Percentiles rank a stretch among this genome's conserved stretches.
Evolutionary conservation across 257 asterid genomes (phyloP).

Genomic region (Plectranthus barbatus): DNA sequence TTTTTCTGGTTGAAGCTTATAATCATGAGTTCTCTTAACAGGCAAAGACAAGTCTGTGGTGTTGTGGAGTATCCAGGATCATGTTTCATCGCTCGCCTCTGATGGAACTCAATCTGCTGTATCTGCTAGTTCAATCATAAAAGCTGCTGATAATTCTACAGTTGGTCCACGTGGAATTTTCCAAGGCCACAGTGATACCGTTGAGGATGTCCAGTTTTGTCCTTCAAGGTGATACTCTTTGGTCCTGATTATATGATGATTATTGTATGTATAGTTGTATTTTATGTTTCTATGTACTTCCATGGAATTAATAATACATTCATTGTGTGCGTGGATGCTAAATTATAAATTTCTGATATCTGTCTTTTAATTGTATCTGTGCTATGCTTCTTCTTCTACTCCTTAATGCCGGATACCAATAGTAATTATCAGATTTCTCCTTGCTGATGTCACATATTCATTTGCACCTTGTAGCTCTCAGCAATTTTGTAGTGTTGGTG

Average conservation of each 20-base stretch:
- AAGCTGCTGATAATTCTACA: slow-evolving; percentile 66
- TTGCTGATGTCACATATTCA: slow-evolving; percentile 17
- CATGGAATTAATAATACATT: background rate
- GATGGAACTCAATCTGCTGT: slow-evolving; percentile 49
- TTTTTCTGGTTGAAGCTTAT: background rate
- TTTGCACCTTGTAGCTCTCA: slow-evolving; percentile 57
- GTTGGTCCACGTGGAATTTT: slow-evolving; percentile 92
- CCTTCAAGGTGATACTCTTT: slow-evolving; percentile 67
- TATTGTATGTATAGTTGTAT: background rate
- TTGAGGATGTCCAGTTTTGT: slow-evolving; percentile 96
- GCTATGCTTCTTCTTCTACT: background rate
- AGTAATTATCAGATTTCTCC: slow-evolving; percentile 10
- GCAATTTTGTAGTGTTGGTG: slow-evolving; percentile 98
- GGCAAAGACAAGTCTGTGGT: slow-evolving; percentile 97
- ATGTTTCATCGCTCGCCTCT: slow-evolving; percentile 69
- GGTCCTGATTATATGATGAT: background rate
- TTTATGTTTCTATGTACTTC: background rate
- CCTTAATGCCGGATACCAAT: background rate
- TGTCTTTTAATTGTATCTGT: background rate
- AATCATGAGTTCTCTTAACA: slow-evolving; percentile 25
- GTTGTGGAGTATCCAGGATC: slow-evolving; percentile 95
- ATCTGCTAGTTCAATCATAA: slow-evolving; percentile 55
- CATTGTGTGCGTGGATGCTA: background rate
- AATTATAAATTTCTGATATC: background rate
- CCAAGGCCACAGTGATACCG: slow-evolving; percentile 86